Evolutionary conservation across 2,329 filamentous ascomycete species (phyloP).

Genomic region (Reticulascus tulasneorum): DNA sequence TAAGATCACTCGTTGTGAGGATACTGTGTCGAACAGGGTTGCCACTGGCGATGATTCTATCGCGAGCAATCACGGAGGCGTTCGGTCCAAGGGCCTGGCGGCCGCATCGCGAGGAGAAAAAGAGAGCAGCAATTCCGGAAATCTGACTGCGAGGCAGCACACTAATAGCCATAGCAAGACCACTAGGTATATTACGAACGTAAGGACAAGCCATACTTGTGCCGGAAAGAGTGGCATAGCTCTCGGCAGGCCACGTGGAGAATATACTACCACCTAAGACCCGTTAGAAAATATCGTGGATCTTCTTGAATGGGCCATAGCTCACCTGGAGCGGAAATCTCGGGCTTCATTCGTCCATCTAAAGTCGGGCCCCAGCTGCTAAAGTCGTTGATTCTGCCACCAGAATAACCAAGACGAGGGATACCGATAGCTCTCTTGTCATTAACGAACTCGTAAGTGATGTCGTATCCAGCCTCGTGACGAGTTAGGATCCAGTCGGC

Average conservation of each 20-base stretch:
- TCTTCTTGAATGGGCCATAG: not conserved
- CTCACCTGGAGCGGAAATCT: constrained; percentile 47
- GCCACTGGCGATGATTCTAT: constrained; percentile 6
- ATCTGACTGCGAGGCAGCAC: constrained; percentile 19
- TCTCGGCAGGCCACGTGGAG: constrained; percentile 46
- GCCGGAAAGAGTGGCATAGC: constrained; percentile 42
- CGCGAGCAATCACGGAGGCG: constrained; percentile 1
- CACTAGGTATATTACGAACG: not conserved
- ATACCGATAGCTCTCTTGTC: too few species aligned
- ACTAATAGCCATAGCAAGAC: not conserved
- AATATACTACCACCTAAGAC: constrained; percentile 44
- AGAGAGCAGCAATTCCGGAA: constrained; percentile 29
- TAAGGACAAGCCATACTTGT: constrained; percentile 57
- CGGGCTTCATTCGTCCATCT: constrained; percentile 53
- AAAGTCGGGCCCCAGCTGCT: constrained; percentile 59
- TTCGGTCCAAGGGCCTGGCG: not conserved
- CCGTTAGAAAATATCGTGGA: accelerated
- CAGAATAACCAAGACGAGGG: too few species aligned
- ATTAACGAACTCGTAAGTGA: constrained; percentile 1
- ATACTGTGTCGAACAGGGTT: constrained; percentile 3
- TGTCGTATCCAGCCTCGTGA: not conserved
- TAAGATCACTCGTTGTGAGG: constrained; percentile 4
- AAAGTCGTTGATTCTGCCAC: constrained; percentile 32
- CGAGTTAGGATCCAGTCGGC: constrained; percentile 4
- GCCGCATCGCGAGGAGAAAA: constrained; percentile 18